Percentiles rank a stretch among this genome's conserved stretches.
phyloP scores from a whole-genome alignment of 2,329 filamentous ascomycete species.

The Colletotrichum tamarilloi region DNA sequence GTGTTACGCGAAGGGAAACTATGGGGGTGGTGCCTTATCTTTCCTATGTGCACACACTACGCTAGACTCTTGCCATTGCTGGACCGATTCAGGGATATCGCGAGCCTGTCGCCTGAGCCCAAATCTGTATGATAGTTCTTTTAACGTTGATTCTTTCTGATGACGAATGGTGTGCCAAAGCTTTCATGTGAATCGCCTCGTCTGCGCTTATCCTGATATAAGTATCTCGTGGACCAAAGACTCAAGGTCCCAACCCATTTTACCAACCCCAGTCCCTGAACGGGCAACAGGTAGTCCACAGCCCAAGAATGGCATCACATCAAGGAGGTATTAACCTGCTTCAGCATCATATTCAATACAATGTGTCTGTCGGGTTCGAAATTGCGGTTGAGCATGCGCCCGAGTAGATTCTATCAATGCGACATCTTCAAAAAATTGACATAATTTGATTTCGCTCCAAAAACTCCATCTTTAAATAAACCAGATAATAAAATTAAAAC shows the following conservation, averaged over 20 bases:
- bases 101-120: constrained; percentile 26
- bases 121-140: constrained; percentile 33
- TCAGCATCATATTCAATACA: neutral
- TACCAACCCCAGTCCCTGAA: too few species aligned
- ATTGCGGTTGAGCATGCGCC: neutral
- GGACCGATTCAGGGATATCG: constrained; percentile 21
- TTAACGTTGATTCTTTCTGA: constrained; percentile 28
- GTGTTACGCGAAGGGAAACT: constrained; percentile 21
- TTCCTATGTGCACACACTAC: constrained; percentile 23
- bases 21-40: constrained; percentile 27
- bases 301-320: too few species aligned
- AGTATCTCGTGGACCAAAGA: too few species aligned
- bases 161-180: neutral
- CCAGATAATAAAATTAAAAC: neutral
- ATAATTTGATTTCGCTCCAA: neutral
- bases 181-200: neutral
- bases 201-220: too few species aligned
- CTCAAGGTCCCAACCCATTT: too few species aligned
- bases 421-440: neutral
- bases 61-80: constrained; percentile 25
- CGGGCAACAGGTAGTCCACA: too few species aligned
- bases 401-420: neutral
- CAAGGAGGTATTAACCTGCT: too few species aligned
- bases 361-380: neutral
- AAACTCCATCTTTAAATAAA: neutral